Percentiles rank a stretch among this genome's conserved stretches.
Conservation (phyloP, 495 filamentous ascomycete genomes). For the Penicillium steckii region DNA sequence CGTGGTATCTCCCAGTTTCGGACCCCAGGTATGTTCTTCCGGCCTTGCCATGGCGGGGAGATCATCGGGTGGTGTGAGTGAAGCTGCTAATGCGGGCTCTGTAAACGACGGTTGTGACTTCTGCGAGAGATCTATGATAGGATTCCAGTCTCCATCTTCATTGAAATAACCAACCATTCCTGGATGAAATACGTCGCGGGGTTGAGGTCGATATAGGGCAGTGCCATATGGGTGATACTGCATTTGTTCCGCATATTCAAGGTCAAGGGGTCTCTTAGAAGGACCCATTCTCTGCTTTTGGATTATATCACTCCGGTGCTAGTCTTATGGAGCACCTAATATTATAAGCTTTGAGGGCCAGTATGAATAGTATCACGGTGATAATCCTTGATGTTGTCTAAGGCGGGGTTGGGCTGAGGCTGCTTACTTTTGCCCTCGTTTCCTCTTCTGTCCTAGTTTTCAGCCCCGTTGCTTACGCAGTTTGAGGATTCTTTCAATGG, state of each 20-base stretch:
- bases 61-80: neutral
- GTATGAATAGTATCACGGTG: no score
- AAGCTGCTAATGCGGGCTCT: neutral
- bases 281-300: neutral
- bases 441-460: no score
- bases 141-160: neutral
- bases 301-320: no score
- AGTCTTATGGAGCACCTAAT: no score
- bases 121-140: slow-evolving; percentile 1
- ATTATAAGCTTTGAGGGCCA: no score
- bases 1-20: neutral
- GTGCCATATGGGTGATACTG: slow-evolving; percentile 3
- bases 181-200: neutral
- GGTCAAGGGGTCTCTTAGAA: neutral
- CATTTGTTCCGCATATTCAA: slow-evolving; percentile 7
- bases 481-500: no score
- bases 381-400: no score
- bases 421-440: no score
- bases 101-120: neutral
- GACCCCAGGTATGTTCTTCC: slow-evolving; percentile 6
- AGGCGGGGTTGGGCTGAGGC: no score
- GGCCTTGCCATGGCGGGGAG: neutral
- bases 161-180: slow-evolving; percentile 5
- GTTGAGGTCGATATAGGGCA: slow-evolving; percentile 4
- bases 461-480: no score